Conservation (phyloP, 768 basidiomycete genomes). For the Crassisporium funariophilum region DNA sequence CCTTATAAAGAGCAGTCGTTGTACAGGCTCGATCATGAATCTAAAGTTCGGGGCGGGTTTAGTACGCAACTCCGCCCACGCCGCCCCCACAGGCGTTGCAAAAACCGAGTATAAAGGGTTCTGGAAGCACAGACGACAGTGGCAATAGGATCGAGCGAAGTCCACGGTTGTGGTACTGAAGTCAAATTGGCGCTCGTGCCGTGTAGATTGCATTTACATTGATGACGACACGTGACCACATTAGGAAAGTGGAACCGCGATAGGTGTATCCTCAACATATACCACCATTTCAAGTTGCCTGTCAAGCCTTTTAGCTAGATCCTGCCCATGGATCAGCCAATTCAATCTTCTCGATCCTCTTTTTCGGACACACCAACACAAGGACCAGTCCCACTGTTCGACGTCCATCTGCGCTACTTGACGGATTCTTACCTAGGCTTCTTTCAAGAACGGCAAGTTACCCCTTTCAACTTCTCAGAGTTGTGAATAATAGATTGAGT, state of each 20-base stretch:
- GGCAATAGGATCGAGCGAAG: too few species aligned
- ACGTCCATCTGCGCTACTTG: slow-evolving; percentile 66
- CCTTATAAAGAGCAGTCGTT: too few species aligned
- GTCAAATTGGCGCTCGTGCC: background rate
- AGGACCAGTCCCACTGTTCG: slow-evolving; percentile 72
- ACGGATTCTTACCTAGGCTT: slow-evolving; percentile 80
- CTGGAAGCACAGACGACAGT: too few species aligned
- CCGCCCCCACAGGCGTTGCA: too few species aligned
- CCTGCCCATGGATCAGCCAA: slow-evolving; percentile 30
- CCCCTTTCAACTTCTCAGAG: slow-evolving; percentile 20
- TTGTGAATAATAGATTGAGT: slow-evolving; percentile 18
- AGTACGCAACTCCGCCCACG: too few species aligned
- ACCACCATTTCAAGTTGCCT: too few species aligned
- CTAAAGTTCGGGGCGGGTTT: too few species aligned
- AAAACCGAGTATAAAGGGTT: too few species aligned
- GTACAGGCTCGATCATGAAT: too few species aligned
- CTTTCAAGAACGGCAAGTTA: slow-evolving; percentile 77
- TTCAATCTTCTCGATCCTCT: slow-evolving; percentile 41
- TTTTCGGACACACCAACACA: slow-evolving; percentile 38
- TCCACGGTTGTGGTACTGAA: background rate
- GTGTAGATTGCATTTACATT: background rate
- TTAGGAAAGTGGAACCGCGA: slow-evolving; percentile 8
- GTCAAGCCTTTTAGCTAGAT: background rate
- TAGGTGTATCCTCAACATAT: too few species aligned
- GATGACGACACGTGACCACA: slow-evolving; percentile 15